phyloP scores from a whole-genome alignment of 495 filamentous ascomycete genomes.

The Hyphodiscus hymeniophilus region DNA sequence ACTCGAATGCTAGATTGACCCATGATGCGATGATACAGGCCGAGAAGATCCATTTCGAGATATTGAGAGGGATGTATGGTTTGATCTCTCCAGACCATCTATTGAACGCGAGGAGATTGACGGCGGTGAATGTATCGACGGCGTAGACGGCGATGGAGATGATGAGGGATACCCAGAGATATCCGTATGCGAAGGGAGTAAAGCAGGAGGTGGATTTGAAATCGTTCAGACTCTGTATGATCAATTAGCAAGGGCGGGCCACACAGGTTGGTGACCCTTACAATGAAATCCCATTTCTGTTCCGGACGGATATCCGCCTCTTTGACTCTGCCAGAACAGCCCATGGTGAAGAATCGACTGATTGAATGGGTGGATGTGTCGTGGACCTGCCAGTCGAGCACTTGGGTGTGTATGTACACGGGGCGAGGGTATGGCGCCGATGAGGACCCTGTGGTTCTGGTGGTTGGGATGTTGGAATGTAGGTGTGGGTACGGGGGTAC shows the following conservation, averaged over 20 bases:
- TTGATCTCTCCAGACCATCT: slow-evolving; percentile 47
- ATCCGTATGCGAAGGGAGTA: slow-evolving; percentile 71
- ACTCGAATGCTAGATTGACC: slow-evolving; percentile 66
- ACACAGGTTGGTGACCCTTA: slow-evolving; percentile 42
- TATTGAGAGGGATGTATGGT: slow-evolving; percentile 57
- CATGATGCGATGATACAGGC: slow-evolving; percentile 83
- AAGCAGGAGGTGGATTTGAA: slow-evolving; percentile 77
- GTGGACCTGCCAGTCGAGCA: slow-evolving; percentile 15
- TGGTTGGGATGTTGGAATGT: slow-evolving; percentile 1
- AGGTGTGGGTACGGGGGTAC: slow-evolving; percentile 1
- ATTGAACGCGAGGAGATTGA: slow-evolving; percentile 81
- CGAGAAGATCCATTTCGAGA: slow-evolving; percentile 85
- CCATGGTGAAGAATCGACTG: slow-evolving; percentile 45
- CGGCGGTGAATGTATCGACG: slow-evolving; percentile 85
- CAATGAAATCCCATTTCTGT: slow-evolving; percentile 93
- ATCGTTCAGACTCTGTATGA: slow-evolving; percentile 68
- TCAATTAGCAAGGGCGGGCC: background rate
- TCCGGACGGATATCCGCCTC: slow-evolving; percentile 58
- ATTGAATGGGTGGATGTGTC: slow-evolving; percentile 10
- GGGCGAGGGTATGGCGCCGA: background rate
- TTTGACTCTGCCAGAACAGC: slow-evolving; percentile 65
- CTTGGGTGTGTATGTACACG: slow-evolving; percentile 8
- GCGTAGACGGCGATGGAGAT: slow-evolving; percentile 78
- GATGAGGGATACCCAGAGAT: slow-evolving; percentile 69
- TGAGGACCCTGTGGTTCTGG: background rate